These are phyloP conservation scores for Nasturtium officinale DNA, from an alignment of 345 rosid genomes.

Conservation along the genomic window DNA sequence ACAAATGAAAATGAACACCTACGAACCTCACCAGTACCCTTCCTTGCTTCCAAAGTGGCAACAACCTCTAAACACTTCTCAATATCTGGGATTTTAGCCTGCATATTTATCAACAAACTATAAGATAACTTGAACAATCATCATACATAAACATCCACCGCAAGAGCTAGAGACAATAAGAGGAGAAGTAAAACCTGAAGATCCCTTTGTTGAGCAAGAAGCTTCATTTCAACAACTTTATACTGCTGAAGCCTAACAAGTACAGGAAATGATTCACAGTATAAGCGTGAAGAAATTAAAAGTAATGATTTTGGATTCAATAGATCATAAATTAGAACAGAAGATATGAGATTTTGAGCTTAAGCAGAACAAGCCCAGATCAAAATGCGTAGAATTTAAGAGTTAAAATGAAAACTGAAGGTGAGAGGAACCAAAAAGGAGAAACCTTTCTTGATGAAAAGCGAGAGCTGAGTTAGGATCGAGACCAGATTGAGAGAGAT, in stretches of 20 bases:
- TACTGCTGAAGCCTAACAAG: slow-evolving; percentile 77
- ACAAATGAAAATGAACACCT: slow-evolving; percentile 16
- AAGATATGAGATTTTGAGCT: slow-evolving; percentile 8
- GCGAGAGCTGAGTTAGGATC: slow-evolving; percentile 84
- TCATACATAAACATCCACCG: not conserved
- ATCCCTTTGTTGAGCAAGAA: slow-evolving; percentile 89
- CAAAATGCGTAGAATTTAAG: not conserved
- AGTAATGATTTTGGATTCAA: not conserved
- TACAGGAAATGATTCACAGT: not conserved
- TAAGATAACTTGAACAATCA: slow-evolving; percentile 2
- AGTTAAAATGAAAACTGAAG: not conserved
- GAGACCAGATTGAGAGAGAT: slow-evolving; percentile 66
- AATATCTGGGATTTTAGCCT: slow-evolving; percentile 95
- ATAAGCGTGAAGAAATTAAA: not conserved
- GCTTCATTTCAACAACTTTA: slow-evolving; percentile 84
- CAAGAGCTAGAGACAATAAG: not conserved
- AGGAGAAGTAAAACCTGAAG: slow-evolving; percentile 49
- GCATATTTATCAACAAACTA: not conserved
- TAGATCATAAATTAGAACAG: not conserved
- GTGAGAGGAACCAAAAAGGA: not conserved
- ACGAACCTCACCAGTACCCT: slow-evolving; percentile 88
- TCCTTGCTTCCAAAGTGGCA: slow-evolving; percentile 80
- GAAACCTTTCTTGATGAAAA: slow-evolving; percentile 86
- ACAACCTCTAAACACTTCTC: slow-evolving; percentile 89
- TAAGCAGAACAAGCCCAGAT: not conserved